Percentiles rank a stretch among this genome's conserved stretches.
phyloP scores from a whole-genome alignment of 352 stramenopile genomes.

The Globisporangium acanthophoron region DNA sequence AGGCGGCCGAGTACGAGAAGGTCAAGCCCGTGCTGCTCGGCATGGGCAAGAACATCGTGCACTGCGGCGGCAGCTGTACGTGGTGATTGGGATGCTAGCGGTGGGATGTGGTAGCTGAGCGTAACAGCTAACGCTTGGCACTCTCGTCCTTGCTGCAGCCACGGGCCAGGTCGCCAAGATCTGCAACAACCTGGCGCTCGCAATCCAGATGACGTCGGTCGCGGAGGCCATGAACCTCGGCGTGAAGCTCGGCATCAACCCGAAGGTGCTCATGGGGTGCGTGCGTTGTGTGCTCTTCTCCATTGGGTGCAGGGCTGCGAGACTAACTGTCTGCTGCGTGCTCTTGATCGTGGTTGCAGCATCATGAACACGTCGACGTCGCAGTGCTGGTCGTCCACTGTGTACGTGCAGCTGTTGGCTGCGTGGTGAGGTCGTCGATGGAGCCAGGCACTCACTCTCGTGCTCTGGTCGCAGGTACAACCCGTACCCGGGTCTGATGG shows the following conservation, averaged over 20 bases:
- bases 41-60: constrained; percentile 95
- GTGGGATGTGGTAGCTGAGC: neutral
- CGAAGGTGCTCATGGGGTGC: constrained; percentile 84
- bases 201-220: constrained; percentile 95
- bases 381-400: constrained; percentile 94
- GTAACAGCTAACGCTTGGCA: neutral
- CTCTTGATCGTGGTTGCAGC: constrained; percentile 14
- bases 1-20: constrained; percentile 47
- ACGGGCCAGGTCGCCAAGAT: constrained; percentile 91
- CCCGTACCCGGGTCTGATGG: constrained; percentile 91
- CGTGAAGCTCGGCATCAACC: constrained; percentile 92
- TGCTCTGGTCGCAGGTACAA: constrained; percentile 60
- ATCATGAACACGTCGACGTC: constrained; percentile 97
- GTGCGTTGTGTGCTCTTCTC: neutral
- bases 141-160: constrained; percentile 17
- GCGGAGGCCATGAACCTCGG: constrained; percentile 96
- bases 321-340: neutral
- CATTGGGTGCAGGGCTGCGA: neutral
- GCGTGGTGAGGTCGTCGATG: constrained; percentile 1
- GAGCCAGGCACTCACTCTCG: neutral
- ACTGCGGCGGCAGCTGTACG: constrained; percentile 89
- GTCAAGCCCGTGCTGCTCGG: constrained; percentile 78
- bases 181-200: constrained; percentile 98
- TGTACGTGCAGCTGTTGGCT: constrained; percentile 53
- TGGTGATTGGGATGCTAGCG: constrained; percentile 8